Evolutionary conservation across 1,284 basidiomycete genomes (phyloP).

Genomic region (Cryptococcus floricola): DNA sequence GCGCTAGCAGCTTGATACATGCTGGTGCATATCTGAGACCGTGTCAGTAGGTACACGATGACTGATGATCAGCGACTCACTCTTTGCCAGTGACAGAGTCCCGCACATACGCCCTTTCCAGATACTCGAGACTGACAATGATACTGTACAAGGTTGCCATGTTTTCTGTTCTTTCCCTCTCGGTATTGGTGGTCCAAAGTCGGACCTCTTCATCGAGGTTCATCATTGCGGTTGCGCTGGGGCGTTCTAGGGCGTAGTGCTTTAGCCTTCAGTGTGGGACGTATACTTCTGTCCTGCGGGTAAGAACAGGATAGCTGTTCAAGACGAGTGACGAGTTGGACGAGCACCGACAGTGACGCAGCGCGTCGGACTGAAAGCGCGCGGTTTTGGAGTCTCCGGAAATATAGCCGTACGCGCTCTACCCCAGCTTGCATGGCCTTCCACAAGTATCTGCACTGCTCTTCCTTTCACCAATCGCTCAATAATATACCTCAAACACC

Average conservation of each 20-base stretch:
- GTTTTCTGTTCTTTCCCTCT: slow-evolving; percentile 84
- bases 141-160: slow-evolving; percentile 88
- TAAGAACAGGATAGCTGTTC: not conserved
- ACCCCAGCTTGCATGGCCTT: no score
- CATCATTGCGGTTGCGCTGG: slow-evolving; percentile 20
- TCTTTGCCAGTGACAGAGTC: slow-evolving; percentile 86
- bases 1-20: slow-evolving; percentile 83
- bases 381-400: no score
- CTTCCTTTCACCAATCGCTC: not conserved
- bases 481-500: not conserved
- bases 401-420: no score
- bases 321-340: not conserved
- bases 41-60: not conserved
- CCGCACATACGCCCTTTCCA: slow-evolving; percentile 91
- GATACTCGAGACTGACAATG: slow-evolving; percentile 85
- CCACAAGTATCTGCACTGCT: no score
- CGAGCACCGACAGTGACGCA: no score
- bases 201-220: slow-evolving; percentile 83
- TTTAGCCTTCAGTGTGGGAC: no score
- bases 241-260: not conserved
- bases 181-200: slow-evolving; percentile 79
- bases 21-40: slow-evolving; percentile 83
- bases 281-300: not conserved
- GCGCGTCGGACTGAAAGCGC: no score
- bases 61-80: slow-evolving; percentile 55